These are phyloP conservation scores for Verticillium dahliae DNA, from an alignment of 2,329 filamentous ascomycete species.

Conservation along the genomic window DNA sequence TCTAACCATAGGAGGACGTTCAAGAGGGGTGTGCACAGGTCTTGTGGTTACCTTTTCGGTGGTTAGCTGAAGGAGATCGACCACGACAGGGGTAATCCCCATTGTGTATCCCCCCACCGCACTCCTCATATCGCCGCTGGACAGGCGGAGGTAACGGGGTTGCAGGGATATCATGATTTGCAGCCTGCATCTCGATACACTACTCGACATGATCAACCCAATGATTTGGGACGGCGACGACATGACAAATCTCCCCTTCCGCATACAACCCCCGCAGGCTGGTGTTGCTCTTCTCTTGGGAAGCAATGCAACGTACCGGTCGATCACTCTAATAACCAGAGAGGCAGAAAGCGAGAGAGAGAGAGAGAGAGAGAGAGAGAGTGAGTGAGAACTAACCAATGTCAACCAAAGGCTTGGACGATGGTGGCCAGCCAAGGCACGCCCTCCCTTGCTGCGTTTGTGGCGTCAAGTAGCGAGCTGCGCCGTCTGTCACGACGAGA, in stretches of 20 bases:
- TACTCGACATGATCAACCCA: neutral
- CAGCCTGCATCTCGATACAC: neutral
- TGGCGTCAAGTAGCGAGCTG: slow-evolving; percentile 4
- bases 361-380: neutral
- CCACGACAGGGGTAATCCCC: neutral
- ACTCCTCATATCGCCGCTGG: neutral
- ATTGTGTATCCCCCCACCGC: neutral
- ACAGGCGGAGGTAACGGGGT: neutral
- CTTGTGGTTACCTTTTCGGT: neutral
- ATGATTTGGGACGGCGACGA: neutral
- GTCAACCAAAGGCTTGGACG: no score
- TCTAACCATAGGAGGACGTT: neutral
- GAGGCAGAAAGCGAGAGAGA: no score
- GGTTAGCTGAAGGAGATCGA: neutral
- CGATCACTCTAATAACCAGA: no score
- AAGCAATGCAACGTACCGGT: neutral
- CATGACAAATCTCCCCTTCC: neutral
- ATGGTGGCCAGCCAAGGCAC: neutral
- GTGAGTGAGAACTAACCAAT: neutral
- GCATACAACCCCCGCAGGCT: neutral
- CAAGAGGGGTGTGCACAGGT: neutral
- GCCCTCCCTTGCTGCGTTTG: neutral
- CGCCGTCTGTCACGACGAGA: neutral
- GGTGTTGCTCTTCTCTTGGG: neutral
- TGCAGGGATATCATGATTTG: slow-evolving; percentile 1